Percentiles rank a stretch among this genome's conserved stretches.
These are phyloP conservation scores for Chytriomyces sp. DNA, from an alignment of 192 early-diverging fungal genomes.

Conservation along the genomic window DNA sequence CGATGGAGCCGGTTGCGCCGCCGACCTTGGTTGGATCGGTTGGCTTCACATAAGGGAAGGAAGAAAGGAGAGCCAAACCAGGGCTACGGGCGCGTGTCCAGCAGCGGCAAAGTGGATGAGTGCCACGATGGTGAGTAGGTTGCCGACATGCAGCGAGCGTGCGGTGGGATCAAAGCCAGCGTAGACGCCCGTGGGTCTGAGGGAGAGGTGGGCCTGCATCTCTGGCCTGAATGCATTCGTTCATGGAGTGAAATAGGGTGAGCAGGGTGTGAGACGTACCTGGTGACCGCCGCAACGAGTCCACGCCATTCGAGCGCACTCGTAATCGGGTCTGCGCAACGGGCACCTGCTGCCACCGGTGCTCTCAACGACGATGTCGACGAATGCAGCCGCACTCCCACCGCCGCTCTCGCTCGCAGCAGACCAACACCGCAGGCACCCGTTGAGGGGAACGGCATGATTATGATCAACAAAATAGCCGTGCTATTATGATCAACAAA, in stretches of 20 bases:
- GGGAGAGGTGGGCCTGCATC: constrained; percentile 7
- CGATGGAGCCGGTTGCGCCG: constrained; percentile 89
- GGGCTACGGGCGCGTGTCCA: constrained; percentile 79
- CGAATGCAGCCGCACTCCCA: too few relatives aligned
- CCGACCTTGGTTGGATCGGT: constrained; percentile 49
- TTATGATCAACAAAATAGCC: too few relatives aligned
- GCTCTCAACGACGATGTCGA: too few relatives aligned
- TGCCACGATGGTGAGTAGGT: constrained; percentile 81
- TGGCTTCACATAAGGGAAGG: background rate
- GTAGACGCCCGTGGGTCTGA: constrained; percentile 57
- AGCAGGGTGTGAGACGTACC: background rate
- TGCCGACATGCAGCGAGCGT: constrained; percentile 85
- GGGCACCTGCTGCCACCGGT: too few relatives aligned
- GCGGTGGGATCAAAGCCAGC: constrained; percentile 96
- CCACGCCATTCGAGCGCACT: background rate
- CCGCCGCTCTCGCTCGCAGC: too few relatives aligned
- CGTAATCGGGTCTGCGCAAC: background rate
- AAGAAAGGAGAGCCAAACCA: constrained; percentile 44
- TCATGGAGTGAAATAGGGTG: background rate
- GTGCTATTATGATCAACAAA: too few relatives aligned
- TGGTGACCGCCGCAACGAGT: background rate
- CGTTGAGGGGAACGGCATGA: too few relatives aligned
- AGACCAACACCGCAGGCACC: too few relatives aligned
- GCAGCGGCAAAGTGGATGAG: constrained; percentile 82
- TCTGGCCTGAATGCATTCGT: background rate